A percentile compares a stretch with the other conserved stretches of the same genome.
Conservation (phyloP, 495 filamentous ascomycete genomes). For the Penicillium bovifimosum region DNA sequence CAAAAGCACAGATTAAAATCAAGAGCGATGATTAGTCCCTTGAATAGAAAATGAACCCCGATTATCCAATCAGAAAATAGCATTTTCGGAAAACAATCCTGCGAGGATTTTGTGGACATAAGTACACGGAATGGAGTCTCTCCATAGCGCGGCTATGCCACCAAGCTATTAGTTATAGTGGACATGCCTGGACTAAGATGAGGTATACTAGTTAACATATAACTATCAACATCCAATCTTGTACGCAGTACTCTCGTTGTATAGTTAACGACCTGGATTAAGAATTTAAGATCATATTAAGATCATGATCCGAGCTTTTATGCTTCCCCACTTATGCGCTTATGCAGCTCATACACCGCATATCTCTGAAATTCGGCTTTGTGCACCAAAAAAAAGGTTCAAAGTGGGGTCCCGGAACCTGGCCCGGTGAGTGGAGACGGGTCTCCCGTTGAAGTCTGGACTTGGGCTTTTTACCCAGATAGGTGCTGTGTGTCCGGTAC, state of each 20-base stretch:
- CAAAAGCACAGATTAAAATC: neutral
- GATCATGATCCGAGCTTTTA: constrained; percentile 11
- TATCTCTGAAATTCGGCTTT: neutral
- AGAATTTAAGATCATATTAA: neutral
- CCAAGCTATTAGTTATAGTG: too few species aligned
- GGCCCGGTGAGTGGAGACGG: constrained; percentile 3
- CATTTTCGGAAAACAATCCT: neutral
- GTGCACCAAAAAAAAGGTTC: neutral
- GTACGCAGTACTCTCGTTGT: too few species aligned
- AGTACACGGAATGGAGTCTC: too few species aligned
- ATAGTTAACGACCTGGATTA: too few species aligned
- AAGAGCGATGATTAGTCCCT: neutral
- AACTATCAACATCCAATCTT: too few species aligned
- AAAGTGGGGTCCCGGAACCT: neutral
- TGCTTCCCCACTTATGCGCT: constrained; percentile 9
- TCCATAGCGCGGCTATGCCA: too few species aligned
- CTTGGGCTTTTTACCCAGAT: neutral
- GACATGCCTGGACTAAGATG: too few species aligned
- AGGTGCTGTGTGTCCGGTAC: neutral
- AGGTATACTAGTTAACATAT: too few species aligned
- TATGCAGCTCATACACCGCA: constrained; percentile 16
- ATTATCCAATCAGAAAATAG: neutral
- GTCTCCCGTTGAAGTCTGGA: neutral
- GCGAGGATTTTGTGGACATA: too few species aligned
- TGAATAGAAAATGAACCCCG: neutral